Evolutionary conservation across 1,139 yeast genomes (phyloP).

Genomic region (Hyphopichia wangnamkhiaoensis): DNA sequence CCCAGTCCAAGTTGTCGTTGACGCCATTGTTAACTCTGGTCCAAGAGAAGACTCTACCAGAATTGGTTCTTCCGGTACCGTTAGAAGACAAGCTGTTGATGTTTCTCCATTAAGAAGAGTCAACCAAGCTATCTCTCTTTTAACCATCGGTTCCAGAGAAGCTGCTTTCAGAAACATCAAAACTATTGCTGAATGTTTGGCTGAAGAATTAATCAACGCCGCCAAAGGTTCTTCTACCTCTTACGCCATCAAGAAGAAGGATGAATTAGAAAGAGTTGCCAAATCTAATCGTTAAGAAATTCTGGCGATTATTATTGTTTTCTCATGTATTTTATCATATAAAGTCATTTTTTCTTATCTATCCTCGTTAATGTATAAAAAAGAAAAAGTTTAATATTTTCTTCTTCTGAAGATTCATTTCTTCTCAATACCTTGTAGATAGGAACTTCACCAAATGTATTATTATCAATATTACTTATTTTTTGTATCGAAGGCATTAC

Average conservation of each 20-base stretch:
- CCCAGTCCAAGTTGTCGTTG: slow-evolving; percentile 99
- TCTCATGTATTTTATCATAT: slow-evolving; percentile 21
- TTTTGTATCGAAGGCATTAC: too few relatives aligned
- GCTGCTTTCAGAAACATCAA: slow-evolving; percentile 99
- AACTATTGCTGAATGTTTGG: slow-evolving; percentile 99
- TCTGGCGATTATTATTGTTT: slow-evolving; percentile 13
- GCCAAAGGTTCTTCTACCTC: slow-evolving; percentile 99
- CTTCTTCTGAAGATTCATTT: background rate
- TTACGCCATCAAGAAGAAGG: slow-evolving; percentile 99
- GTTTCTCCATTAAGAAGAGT: slow-evolving; percentile 99
- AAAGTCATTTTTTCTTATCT: slow-evolving; percentile 14
- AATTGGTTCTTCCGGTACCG: slow-evolving; percentile 99
- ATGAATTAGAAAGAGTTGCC: slow-evolving; percentile 99
- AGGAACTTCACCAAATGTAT: too few relatives aligned
- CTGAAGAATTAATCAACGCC: slow-evolving; percentile 99
- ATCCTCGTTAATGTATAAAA: slow-evolving; percentile 18
- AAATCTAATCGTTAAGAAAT: slow-evolving; percentile 95
- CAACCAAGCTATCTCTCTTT: slow-evolving; percentile 97
- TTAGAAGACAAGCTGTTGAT: slow-evolving; percentile 99
- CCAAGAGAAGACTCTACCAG: slow-evolving; percentile 99
- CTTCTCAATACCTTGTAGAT: background rate
- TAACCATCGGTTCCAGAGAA: slow-evolving; percentile 99
- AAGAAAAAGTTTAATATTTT: slow-evolving; percentile 4
- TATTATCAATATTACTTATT: too few relatives aligned
- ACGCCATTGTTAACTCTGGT: slow-evolving; percentile 99